Percentiles rank a stretch among this genome's conserved stretches.
These are phyloP conservation scores for Plasmodium billcollinsi DNA, from an alignment of 169 alveolate species.

Conservation along the genomic window DNA sequence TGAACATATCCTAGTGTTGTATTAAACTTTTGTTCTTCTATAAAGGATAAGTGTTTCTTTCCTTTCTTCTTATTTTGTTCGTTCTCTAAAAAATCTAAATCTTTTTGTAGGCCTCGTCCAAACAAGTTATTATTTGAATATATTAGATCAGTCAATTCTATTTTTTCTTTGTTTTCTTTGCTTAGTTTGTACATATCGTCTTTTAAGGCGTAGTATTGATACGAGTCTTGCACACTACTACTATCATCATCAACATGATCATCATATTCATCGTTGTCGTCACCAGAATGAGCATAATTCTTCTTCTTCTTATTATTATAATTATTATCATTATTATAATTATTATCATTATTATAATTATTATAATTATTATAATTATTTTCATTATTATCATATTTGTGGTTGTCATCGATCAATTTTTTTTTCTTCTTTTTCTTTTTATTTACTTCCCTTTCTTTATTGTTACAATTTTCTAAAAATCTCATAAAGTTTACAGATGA, in stretches of 20 bases:
- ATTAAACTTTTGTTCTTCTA: conserved; percentile 50
- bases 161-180: conserved; percentile 7
- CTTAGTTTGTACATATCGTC: conserved; percentile 52
- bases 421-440: conserved; percentile 4
- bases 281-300: neutral
- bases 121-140: neutral
- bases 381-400: no score
- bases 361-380: neutral
- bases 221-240: neutral
- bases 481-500: conserved; percentile 20
- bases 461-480: conserved; percentile 31
- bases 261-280: neutral
- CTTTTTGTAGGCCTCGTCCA: neutral
- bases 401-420: neutral
- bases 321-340: neutral
- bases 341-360: neutral
- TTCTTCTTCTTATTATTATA: no score
- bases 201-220: conserved; percentile 16
- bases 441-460: neutral
- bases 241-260: neutral
- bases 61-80: neutral
- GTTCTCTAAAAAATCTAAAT: conserved; percentile 9
- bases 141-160: conserved; percentile 29
- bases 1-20: conserved; percentile 12
- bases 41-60: conserved; percentile 3